Evolutionary conservation across 2,329 filamentous ascomycete genomes (phyloP).

Genomic region (Sporothrix brunneoviolacea): DNA sequence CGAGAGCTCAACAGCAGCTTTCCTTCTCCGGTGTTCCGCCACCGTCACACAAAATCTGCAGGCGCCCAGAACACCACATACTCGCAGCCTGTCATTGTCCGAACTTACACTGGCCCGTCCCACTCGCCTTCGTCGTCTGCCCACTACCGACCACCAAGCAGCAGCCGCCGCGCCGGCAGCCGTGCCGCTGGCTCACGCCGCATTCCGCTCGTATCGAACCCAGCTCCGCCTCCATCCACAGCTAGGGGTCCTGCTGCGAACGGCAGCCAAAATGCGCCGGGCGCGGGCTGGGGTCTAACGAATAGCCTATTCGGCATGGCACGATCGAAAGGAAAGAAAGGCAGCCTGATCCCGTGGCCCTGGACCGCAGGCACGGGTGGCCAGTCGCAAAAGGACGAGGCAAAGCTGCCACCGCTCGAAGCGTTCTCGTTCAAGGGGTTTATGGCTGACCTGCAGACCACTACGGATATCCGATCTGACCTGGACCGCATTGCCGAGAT

Average conservation of each 20-base stretch:
- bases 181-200: conserved; percentile 22
- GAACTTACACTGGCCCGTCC: conserved; percentile 51
- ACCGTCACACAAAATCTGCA: conserved; percentile 50
- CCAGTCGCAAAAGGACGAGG: conserved; percentile 19
- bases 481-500: conserved; percentile 61
- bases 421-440: conserved; percentile 61
- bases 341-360: conserved; percentile 25
- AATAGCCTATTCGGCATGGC: conserved; percentile 32
- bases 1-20: conserved; percentile 54
- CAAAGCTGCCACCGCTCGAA: conserved; percentile 53
- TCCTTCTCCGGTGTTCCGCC: conserved; percentile 39
- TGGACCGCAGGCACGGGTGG: conserved; percentile 21
- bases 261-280: conserved; percentile 14
- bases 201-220: conserved; percentile 22
- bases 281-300: conserved; percentile 4
- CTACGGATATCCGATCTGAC: conserved; percentile 47
- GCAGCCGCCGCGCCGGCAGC: conserved; percentile 25
- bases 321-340: conserved; percentile 35
- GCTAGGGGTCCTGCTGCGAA: background rate
- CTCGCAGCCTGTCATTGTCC: conserved; percentile 59
- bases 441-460: conserved; percentile 36
- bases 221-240: conserved; percentile 17
- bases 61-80: conserved; percentile 52
- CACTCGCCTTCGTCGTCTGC: conserved; percentile 21
- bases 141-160: conserved; percentile 23